Conservation (phyloP, 306 rosid genomes). For the Acacia crassicarpa region DNA sequence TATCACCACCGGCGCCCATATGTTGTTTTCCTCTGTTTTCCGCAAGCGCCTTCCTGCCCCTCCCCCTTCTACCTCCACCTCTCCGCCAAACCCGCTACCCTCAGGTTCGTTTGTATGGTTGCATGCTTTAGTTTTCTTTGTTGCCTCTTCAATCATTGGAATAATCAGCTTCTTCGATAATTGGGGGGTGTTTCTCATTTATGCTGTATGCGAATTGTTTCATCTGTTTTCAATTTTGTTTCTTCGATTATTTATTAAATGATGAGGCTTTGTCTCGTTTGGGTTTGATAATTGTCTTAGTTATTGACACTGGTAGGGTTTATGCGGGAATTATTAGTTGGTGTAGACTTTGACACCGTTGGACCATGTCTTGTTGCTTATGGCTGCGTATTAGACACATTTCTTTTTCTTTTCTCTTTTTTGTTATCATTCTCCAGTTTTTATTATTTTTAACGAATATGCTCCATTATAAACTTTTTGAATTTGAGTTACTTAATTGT, state of each 20-base stretch:
- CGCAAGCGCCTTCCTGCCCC: slow-evolving; percentile 78
- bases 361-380: neutral
- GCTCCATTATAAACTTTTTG: slow-evolving; percentile 7
- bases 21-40: slow-evolving; percentile 72
- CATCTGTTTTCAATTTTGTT: slow-evolving; percentile 9
- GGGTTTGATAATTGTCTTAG: neutral
- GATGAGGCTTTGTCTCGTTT: neutral
- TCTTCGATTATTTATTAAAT: neutral
- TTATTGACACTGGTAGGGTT: slow-evolving; percentile 16
- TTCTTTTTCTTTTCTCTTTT: neutral
- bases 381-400: neutral
- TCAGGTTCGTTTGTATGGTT: slow-evolving; percentile 33
- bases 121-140: neutral
- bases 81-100: slow-evolving; percentile 26
- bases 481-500: slow-evolving; percentile 6
- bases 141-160: neutral
- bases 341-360: neutral
- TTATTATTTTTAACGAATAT: neutral
- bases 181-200: neutral
- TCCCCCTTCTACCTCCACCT: slow-evolving; percentile 36
- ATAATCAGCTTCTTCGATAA: neutral
- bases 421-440: slow-evolving; percentile 1
- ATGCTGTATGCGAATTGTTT: neutral
- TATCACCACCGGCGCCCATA: slow-evolving; percentile 60
- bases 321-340: neutral